These are phyloP conservation scores for Acer saccharum DNA, from an alignment of 345 rosid species.

Conservation along the genomic window DNA sequence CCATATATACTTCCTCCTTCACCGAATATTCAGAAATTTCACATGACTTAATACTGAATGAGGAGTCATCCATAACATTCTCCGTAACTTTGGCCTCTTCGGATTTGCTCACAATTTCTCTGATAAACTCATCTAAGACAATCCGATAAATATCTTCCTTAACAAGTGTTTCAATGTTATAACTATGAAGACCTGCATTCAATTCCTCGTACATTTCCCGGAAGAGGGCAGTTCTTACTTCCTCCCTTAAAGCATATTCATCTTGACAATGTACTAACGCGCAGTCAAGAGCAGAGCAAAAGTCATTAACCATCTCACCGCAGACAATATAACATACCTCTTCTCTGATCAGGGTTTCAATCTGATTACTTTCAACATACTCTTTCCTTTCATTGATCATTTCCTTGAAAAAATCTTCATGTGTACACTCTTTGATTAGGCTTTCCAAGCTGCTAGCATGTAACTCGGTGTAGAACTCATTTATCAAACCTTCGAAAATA, in stretches of 20 bases:
- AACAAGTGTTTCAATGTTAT: slow-evolving; percentile 14
- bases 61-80: background rate
- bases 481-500: slow-evolving; percentile 34
- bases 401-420: slow-evolving; percentile 18
- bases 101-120: slow-evolving; percentile 15
- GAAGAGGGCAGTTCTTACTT: slow-evolving; percentile 14
- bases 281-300: background rate
- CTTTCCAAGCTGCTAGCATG: slow-evolving; percentile 13
- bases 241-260: slow-evolving; percentile 23
- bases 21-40: slow-evolving; percentile 29
- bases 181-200: slow-evolving; percentile 26
- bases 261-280: slow-evolving; percentile 1
- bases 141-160: slow-evolving; percentile 38
- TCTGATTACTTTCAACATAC: slow-evolving; percentile 21
- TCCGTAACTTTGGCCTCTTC: slow-evolving; percentile 15
- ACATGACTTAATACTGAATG: background rate
- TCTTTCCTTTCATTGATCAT: slow-evolving; percentile 24
- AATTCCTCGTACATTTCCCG: slow-evolving; percentile 29
- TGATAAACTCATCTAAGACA: slow-evolving; percentile 37
- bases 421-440: too few relatives aligned
- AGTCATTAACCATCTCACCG: slow-evolving; percentile 20
- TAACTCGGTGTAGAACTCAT: slow-evolving; percentile 24
- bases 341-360: slow-evolving; percentile 20
- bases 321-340: slow-evolving; percentile 23
- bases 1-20: slow-evolving; percentile 35